These are phyloP conservation scores for Sclerotinia sclerotiorum DNA, from an alignment of 2,329 filamentous ascomycete species.

Conservation along the genomic window DNA sequence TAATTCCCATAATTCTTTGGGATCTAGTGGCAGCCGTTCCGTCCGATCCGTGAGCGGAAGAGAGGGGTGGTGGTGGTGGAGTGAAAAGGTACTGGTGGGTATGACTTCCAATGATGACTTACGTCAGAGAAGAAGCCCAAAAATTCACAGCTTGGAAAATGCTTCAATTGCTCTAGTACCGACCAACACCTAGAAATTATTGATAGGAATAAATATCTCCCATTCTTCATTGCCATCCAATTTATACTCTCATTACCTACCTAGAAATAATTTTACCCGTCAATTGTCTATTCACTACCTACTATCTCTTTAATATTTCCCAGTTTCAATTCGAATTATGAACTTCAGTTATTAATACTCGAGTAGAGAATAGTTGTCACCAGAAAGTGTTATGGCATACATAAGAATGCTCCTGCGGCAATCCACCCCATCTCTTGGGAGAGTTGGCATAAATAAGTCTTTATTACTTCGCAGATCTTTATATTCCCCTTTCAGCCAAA, in stretches of 20 bases:
- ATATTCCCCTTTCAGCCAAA: neutral
- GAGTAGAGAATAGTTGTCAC: neutral
- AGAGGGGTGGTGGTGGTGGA: no score
- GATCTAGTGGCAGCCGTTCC: neutral
- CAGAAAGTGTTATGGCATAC: constrained; percentile 2
- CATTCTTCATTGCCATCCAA: neutral
- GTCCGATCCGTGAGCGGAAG: neutral
- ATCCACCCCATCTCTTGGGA: constrained; percentile 30
- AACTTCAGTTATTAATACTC: neutral
- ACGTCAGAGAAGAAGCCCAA: neutral
- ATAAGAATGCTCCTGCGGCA: constrained; percentile 33
- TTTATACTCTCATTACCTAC: neutral
- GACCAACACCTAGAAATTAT: neutral
- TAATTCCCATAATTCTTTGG: no score
- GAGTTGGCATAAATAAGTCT: constrained; percentile 22
- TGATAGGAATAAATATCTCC: neutral
- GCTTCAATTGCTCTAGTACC: neutral
- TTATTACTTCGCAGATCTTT: constrained; percentile 19
- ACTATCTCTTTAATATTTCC: neutral
- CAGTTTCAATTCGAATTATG: neutral
- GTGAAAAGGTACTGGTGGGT: no score
- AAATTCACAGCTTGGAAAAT: constrained; percentile 8
- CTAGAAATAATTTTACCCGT: neutral
- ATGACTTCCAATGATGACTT: neutral
- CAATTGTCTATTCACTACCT: neutral